Base-by-base conservation (phyloP, 148 eudicot species). In the Vaccinium darrowii region DNA sequence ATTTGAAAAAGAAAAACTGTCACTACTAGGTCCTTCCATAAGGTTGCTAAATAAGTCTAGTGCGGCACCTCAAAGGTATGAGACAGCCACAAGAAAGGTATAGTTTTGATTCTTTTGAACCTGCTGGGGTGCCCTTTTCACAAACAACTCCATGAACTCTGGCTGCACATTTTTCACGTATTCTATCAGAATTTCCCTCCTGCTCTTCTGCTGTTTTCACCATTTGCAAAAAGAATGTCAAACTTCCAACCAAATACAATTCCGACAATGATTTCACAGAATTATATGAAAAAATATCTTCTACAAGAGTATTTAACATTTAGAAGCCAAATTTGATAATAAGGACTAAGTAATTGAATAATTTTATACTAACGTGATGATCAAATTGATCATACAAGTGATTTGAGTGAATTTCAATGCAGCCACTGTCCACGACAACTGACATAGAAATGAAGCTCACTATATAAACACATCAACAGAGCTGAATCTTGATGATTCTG, bases 61-160 rank as follows among this genome's bases (percentile, higher is more conserved):
- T 62, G 9, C 57, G 33, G 16, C 27, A 62, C 62, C 33, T 33
- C 47, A 75, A 58, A 39, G 18, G 69, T 18, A 78, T 52, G 49
- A 82, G n/a, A 21, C 79, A 56, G 52, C 54, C 39, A 53, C 50
- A 76, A 36, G 56, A 53, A 23, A 30, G 80, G 76, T 84, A 63
- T 23, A 51, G 63, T 57, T 23, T 57, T n/a, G n/a, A n/a, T n/a
- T n/a, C n/a, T n/a, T n/a, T n/a, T 84, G 39, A 69, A 95, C 98
- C 97, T 93, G 97, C 77, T 89, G 98, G 50, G 97, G 92, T 50
- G 98, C 98, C 86, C 94, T 92, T 88, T 95, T 92, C 43, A 93
- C 92, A 86, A 95, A 95, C 90, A 95, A 82, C 83, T 95, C 97
- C 98, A 95, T 93, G 86, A 95, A 91, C 85, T 95, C 97, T 84